These are phyloP conservation scores for Achaetomium macrosporum DNA, from an alignment of 2,329 filamentous ascomycete genomes.

Conservation along the genomic window DNA sequence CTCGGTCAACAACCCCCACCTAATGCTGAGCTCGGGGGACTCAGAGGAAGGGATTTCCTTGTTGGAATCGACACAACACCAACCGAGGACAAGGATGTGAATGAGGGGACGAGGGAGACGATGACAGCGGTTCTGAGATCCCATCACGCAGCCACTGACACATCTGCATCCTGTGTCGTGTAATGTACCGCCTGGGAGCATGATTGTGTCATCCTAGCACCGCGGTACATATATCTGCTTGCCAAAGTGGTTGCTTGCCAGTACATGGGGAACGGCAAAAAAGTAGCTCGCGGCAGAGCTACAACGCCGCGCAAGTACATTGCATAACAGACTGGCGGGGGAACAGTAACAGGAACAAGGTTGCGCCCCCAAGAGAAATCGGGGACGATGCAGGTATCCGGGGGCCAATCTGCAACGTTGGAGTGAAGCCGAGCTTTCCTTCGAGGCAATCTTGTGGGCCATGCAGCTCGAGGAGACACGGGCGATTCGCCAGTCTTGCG, in stretches of 20 bases:
- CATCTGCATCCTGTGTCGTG: too few relatives aligned
- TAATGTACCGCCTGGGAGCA: background rate
- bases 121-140: background rate
- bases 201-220: too few relatives aligned
- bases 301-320: conserved; percentile 32
- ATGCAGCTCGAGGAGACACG: conserved; percentile 13
- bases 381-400: conserved; percentile 6
- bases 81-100: conserved; percentile 9
- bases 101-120: conserved; percentile 30
- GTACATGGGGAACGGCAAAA: background rate
- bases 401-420: conserved; percentile 12
- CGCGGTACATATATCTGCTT: background rate
- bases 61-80: conserved; percentile 20
- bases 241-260: conserved; percentile 28
- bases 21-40: conserved; percentile 15
- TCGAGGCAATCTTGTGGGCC: conserved; percentile 13
- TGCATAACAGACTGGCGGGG: conserved; percentile 17
- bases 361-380: background rate
- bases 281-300: conserved; percentile 27
- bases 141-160: background rate
- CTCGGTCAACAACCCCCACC: conserved; percentile 19
- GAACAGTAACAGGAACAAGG: conserved; percentile 4
- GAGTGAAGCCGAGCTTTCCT: background rate
- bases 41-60: conserved; percentile 34
- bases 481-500: conserved; percentile 24